Conservation (phyloP, 805 yeast species). For the Metschnikowia sp. region DNA sequence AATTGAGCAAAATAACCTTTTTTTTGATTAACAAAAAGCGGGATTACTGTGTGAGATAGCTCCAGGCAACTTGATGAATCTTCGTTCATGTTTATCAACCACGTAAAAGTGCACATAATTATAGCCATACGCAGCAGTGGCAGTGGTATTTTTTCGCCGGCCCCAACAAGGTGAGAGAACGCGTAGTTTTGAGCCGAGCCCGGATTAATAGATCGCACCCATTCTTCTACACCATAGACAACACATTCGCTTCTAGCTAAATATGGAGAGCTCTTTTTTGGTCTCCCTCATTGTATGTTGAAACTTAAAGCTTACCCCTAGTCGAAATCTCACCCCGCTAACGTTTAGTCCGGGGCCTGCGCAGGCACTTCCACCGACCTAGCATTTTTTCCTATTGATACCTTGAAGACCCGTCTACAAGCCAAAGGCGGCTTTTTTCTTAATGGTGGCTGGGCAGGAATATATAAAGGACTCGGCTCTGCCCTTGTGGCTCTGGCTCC, state of each 20-base stretch:
- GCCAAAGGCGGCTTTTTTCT: slow-evolving; percentile 91
- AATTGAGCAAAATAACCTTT: no score
- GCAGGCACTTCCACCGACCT: slow-evolving; percentile 97
- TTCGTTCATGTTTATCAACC: no score
- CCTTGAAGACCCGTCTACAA: slow-evolving; percentile 89
- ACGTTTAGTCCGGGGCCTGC: slow-evolving; percentile 71
- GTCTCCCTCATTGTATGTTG: slow-evolving; percentile 33
- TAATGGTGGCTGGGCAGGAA: slow-evolving; percentile 92
- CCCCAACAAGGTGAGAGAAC: not conserved
- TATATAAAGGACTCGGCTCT: slow-evolving; percentile 89
- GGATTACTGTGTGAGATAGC: no score
- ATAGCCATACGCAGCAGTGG: not conserved
- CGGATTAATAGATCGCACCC: not conserved
- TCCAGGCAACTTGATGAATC: no score
- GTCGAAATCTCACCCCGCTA: not conserved
- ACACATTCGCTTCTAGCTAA: not conserved
- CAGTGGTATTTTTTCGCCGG: not conserved
- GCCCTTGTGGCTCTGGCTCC: slow-evolving; percentile 96
- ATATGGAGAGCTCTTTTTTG: slow-evolving; percentile 31
- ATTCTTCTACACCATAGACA: not conserved
- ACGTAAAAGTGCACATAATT: no score
- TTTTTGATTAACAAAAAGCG: no score
- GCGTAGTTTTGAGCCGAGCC: slow-evolving; percentile 2
- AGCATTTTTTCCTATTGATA: slow-evolving; percentile 94
- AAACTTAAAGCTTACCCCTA: not conserved